phyloP scores from a whole-genome alignment of 2,329 filamentous ascomycete genomes.

The Penicillium sp. region DNA sequence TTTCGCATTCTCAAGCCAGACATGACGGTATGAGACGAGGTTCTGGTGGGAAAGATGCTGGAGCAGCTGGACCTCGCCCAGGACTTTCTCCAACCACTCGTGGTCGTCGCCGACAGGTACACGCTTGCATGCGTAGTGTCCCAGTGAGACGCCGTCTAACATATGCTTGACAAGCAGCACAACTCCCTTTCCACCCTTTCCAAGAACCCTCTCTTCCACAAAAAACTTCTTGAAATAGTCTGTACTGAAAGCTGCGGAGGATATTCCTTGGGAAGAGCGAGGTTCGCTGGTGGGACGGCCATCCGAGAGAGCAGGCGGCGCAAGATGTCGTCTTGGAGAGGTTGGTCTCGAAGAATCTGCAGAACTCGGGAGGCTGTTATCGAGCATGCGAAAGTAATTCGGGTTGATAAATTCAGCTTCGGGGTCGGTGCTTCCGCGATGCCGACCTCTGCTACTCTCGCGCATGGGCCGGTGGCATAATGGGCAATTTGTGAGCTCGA shows the following conservation, averaged over 20 bases:
- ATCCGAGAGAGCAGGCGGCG: constrained; percentile 43
- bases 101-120: constrained; percentile 95
- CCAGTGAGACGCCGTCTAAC: constrained; percentile 80
- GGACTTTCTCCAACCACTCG: constrained; percentile 87
- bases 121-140: constrained; percentile 92
- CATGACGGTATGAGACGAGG: constrained; percentile 91
- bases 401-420: constrained; percentile 74
- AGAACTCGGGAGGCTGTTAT: constrained; percentile 51
- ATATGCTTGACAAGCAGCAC: constrained; percentile 91
- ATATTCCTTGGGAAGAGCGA: constrained; percentile 63
- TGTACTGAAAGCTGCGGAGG: constrained; percentile 78
- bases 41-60: constrained; percentile 92
- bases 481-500: constrained; percentile 71
- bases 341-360: constrained; percentile 43
- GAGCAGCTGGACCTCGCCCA: constrained; percentile 87
- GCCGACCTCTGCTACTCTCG: constrained; percentile 44
- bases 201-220: constrained; percentile 77
- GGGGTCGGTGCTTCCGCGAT: constrained; percentile 28
- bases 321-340: constrained; percentile 47
- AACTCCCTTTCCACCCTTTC: constrained; percentile 87
- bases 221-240: constrained; percentile 94
- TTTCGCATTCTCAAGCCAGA: constrained; percentile 88
- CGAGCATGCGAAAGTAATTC: constrained; percentile 92
- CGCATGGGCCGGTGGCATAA: constrained; percentile 73
- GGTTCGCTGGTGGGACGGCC: constrained; percentile 37